Evolutionary conservation across 495 filamentous ascomycete species (phyloP).

Genomic region (Neurospora sp.): DNA sequence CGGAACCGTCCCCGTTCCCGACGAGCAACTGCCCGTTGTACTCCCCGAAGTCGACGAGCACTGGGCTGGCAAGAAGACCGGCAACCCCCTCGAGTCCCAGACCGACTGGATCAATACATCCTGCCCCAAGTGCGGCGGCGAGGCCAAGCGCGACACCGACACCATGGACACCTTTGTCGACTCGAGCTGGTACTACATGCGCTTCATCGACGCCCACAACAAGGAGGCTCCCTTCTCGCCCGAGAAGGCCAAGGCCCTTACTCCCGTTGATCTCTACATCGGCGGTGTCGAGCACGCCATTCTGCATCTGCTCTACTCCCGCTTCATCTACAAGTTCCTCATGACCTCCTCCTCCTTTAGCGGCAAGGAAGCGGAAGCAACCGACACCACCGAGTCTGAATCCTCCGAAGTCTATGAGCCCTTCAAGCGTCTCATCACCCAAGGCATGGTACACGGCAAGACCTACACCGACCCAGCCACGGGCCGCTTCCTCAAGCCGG

Average conservation of each 20-base stretch:
- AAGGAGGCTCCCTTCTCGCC: constrained; percentile 48
- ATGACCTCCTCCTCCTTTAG: constrained; percentile 42
- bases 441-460: constrained; percentile 88
- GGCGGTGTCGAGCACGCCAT: constrained; percentile 88
- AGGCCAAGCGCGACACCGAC: constrained; percentile 76
- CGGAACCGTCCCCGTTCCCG: constrained; percentile 69
- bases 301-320: constrained; percentile 80
- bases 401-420: constrained; percentile 43
- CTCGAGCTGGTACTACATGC: constrained; percentile 85
- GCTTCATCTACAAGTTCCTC: constrained; percentile 85
- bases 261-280: constrained; percentile 78
- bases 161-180: constrained; percentile 97
- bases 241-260: constrained; percentile 36
- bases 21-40: constrained; percentile 62
- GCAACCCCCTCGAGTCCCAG: constrained; percentile 64
- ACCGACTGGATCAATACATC: constrained; percentile 63
- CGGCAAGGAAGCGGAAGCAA: constrained; percentile 1
- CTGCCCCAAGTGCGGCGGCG: constrained; percentile 62
- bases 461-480: constrained; percentile 68
- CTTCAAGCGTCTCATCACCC: constrained; percentile 69
- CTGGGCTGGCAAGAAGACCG: constrained; percentile 57
- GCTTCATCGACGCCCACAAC: constrained; percentile 64
- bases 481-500: constrained; percentile 66
- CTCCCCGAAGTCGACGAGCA: constrained; percentile 60
- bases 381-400: neutral